phyloP scores from a whole-genome alignment of 176 grass and related monocot genomes.

The Lolium perenne region DNA sequence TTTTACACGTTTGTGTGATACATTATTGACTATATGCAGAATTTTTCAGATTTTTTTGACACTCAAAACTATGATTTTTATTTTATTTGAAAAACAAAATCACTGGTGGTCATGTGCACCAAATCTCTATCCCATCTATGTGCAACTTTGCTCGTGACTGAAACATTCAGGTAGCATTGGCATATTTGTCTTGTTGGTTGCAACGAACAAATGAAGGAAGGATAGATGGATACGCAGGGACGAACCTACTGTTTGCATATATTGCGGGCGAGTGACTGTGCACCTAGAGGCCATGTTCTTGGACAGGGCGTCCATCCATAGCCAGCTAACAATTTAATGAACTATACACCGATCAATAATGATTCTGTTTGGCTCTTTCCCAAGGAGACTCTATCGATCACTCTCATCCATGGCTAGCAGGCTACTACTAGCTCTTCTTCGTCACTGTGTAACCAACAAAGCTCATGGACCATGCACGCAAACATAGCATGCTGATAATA shows the following conservation, averaged over 20 bases:
- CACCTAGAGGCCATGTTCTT: constrained; percentile 47
- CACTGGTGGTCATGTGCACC: no score
- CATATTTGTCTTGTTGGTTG: constrained; percentile 2
- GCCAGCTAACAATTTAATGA: constrained; percentile 44
- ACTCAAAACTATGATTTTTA: no score
- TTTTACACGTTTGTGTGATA: no score
- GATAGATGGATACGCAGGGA: not conserved
- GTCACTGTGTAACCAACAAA: not conserved
- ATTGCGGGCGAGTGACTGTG: constrained; percentile 33
- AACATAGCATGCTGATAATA: not conserved
- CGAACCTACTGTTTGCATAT: constrained; percentile 34
- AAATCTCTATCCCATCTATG: no score
- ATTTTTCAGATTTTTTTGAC: no score
- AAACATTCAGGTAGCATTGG: not conserved
- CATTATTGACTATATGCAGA: no score
- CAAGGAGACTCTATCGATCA: not conserved
- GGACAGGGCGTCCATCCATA: not conserved
- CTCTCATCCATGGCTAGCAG: not conserved
- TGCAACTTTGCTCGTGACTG: not conserved
- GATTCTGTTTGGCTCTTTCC: constrained; percentile 19
- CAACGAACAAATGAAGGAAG: not conserved
- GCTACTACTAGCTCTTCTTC: not conserved
- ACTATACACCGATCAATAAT: constrained; percentile 18
- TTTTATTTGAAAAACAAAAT: no score
- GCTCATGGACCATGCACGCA: constrained; percentile 14